Base-by-base conservation (phyloP, 352 stramenopile species). In the Globisporangium ultimum region DNA sequence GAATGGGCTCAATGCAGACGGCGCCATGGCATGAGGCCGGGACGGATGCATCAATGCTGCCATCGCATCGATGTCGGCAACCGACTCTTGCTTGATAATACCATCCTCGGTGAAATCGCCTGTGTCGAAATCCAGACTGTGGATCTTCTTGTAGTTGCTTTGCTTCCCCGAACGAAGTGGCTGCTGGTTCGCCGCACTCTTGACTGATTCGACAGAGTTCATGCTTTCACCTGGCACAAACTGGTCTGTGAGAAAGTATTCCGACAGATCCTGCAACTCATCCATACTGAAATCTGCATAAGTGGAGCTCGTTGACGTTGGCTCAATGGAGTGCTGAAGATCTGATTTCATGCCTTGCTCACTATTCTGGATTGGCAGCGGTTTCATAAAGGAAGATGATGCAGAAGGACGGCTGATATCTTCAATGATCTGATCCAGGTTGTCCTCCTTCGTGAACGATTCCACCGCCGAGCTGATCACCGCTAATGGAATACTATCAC, bases 351-450 rank as follows among this genome's bases (percentile, higher is more conserved):
- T 64, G 43, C 68, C 24, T 54, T 47, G 50, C 56, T 74, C 18
- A 56, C 62, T 7, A 61, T 75, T 47, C 69, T 67, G 7, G 68
- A 63, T 50, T 64, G 70, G 15, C 67, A 71, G 5, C 28, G 42
- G n/a, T 47, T 87, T 89, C 15, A 68, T 45, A n/a, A 87, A 64
- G 2, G 74, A 74, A 45, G 67, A 66, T 0, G 57, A 73, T 21
- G 58, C 79, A 22, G 75, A 86, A 18, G 78, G 68, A 14, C 73
- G 74, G 55, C 87, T 72, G 42, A 91, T 90, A 38, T 89, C 80
- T 34, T 82, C 78, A 46, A 93, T 89, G 48, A 93, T 89, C 55
- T 81, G 70, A 58, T 91, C 80, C 49, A 93, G 34, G 59, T 89
- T 89, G 59, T 78, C 77, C 54, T 88, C 77, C 48, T 87, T 76